phyloP scores from a whole-genome alignment of 768 basidiomycete genomes.

The Lentinula sp. region DNA sequence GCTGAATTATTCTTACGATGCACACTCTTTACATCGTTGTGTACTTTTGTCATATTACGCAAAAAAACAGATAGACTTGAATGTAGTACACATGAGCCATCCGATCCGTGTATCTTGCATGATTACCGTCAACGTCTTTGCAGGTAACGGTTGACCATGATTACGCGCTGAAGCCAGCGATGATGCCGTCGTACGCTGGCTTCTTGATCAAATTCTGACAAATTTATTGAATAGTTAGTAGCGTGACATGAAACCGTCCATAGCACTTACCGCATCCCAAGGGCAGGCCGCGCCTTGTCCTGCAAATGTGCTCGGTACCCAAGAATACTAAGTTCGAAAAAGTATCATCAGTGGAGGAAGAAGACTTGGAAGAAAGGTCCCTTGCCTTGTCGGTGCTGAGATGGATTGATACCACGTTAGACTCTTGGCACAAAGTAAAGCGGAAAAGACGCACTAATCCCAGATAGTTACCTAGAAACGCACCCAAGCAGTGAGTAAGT shows the following conservation, averaged over 20 bases:
- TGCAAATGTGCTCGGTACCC: constrained; percentile 29
- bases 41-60: too few species aligned
- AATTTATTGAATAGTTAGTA: constrained; percentile 20
- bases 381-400: constrained; percentile 29
- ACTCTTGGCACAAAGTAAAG: neutral
- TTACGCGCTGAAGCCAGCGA: constrained; percentile 14
- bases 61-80: too few species aligned
- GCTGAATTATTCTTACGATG: too few species aligned
- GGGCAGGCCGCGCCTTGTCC: constrained; percentile 33
- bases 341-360: neutral
- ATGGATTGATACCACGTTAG: neutral
- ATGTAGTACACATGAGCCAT: too few species aligned
- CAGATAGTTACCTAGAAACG: constrained; percentile 28
- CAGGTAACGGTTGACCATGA: neutral
- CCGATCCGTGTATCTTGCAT: too few species aligned
- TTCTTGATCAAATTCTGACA: constrained; percentile 28
- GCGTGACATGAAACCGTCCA: constrained; percentile 13
- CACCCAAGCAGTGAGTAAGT: neutral
- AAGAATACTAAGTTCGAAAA: constrained; percentile 24
- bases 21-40: too few species aligned
- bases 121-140: too few species aligned
- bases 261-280: constrained; percentile 27
- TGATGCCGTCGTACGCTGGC: constrained; percentile 34
- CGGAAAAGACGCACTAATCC: constrained; percentile 17
- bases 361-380: neutral